A percentile compares a stretch with the other conserved stretches of the same genome.
Conservation (phyloP, 1,284 basidiomycete species). For the Fomitopsis pinicola region DNA sequence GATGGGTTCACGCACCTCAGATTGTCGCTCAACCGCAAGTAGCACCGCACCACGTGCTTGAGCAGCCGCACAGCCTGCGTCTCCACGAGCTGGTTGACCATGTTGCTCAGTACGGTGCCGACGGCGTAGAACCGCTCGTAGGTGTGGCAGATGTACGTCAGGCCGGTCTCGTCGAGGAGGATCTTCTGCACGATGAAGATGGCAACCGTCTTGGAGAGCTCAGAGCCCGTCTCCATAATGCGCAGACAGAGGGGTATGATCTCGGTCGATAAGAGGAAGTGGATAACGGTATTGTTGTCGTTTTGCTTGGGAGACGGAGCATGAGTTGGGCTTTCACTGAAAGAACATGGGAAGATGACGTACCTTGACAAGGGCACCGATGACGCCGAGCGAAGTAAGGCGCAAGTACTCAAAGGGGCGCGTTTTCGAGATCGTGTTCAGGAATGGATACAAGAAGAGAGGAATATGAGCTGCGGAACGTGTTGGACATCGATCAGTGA, state of each 20-base stretch:
- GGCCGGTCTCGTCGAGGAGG: constrained; percentile 93
- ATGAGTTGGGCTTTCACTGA: neutral
- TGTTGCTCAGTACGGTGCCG: constrained; percentile 96
- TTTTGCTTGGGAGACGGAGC: constrained; percentile 67
- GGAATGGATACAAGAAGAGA: constrained; percentile 97
- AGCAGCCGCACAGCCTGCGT: constrained; percentile 94
- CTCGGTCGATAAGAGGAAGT: constrained; percentile 98
- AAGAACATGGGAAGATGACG: constrained; percentile 10
- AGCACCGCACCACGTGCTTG: constrained; percentile 98
- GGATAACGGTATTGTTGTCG: constrained; percentile 98
- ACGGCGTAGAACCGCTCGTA: constrained; percentile 99
- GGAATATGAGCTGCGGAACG: constrained; percentile 86
- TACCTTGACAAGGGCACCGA: constrained; percentile 96
- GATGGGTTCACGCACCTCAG: constrained; percentile 57
- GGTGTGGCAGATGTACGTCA: constrained; percentile 99
- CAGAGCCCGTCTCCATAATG: constrained; percentile 99
- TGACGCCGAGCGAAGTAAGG: constrained; percentile 96
- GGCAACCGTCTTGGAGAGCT: constrained; percentile 98
- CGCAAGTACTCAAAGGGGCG: constrained; percentile 98
- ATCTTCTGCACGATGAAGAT: constrained; percentile 99
- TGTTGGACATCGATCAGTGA: constrained; percentile 4
- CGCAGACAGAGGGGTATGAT: constrained; percentile 99
- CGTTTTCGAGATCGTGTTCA: constrained; percentile 99
- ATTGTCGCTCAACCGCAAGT: constrained; percentile 95
- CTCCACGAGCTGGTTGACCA: constrained; percentile 96